phyloP scores from a whole-genome alignment of 352 stramenopile species.

The Phytopythium vexans region DNA sequence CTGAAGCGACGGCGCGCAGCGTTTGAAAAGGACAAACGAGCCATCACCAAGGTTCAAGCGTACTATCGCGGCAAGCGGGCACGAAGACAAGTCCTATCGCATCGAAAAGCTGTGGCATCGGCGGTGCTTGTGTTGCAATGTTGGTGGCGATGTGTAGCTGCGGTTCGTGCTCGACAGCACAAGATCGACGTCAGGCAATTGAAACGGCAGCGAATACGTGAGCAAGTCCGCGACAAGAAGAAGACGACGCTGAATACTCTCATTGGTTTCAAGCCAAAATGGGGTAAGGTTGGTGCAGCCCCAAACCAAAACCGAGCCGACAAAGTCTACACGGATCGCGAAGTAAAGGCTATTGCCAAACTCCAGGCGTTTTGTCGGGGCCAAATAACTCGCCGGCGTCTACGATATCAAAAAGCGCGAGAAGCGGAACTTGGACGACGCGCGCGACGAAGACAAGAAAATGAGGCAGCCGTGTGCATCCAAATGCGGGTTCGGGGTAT shows the following conservation, averaged over 20 bases:
- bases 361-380: conserved; percentile 59
- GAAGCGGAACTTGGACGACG: conserved; percentile 31
- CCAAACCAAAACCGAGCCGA: conserved; percentile 1
- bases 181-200: conserved; percentile 1
- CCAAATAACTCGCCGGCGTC: conserved; percentile 24
- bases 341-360: conserved; percentile 28
- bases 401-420: conserved; percentile 39
- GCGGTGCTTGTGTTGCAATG: conserved; percentile 40
- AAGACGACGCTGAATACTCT: neutral
- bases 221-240: conserved; percentile 19
- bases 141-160: conserved; percentile 44
- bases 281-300: conserved; percentile 11
- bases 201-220: conserved; percentile 14
- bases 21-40: conserved; percentile 62
- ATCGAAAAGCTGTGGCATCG: conserved; percentile 17
- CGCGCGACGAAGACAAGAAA: conserved; percentile 11
- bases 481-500: conserved; percentile 58
- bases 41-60: conserved; percentile 53
- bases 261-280: conserved; percentile 20
- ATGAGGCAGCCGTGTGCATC: conserved; percentile 44
- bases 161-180: too few relatives aligned
- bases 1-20: conserved; percentile 41
- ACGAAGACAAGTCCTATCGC: conserved; percentile 18
- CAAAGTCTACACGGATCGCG: conserved; percentile 4
- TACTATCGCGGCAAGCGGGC: conserved; percentile 39